Percentiles rank a stretch among this genome's conserved stretches.
phyloP scores from a whole-genome alignment of 2,329 filamentous ascomycete genomes.

The Aspergillus sp. region DNA sequence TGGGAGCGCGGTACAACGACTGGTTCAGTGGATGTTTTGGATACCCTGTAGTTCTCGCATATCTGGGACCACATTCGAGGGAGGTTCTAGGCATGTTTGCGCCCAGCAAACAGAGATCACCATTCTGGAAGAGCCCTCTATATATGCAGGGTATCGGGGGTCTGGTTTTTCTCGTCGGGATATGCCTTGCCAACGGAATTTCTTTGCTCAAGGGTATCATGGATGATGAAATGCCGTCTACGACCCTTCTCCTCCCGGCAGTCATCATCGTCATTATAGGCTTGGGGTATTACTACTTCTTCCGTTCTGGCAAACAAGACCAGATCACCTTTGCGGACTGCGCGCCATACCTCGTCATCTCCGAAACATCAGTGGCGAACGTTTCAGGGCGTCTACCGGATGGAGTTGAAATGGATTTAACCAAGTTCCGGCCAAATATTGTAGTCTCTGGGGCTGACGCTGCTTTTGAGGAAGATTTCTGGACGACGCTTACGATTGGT shows the following conservation, averaged over 20 bases:
- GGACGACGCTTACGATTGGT: slow-evolving; percentile 59
- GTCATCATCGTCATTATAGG: slow-evolving; percentile 2
- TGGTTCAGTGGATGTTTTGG: slow-evolving; percentile 71
- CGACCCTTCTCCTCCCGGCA: not conserved
- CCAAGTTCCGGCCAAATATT: slow-evolving; percentile 72
- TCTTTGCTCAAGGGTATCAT: too few species aligned
- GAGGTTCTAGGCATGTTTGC: slow-evolving; percentile 61
- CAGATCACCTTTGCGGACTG: slow-evolving; percentile 32
- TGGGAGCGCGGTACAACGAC: slow-evolving; percentile 58
- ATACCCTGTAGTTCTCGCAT: slow-evolving; percentile 60
- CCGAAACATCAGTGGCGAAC: slow-evolving; percentile 66
- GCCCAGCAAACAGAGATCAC: slow-evolving; percentile 26
- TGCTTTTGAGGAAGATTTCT: slow-evolving; percentile 71
- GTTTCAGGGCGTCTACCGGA: slow-evolving; percentile 58
- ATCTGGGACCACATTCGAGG: slow-evolving; percentile 62
- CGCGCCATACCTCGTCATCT: slow-evolving; percentile 68
- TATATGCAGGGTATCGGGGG: slow-evolving; percentile 8
- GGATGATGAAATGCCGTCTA: too few species aligned
- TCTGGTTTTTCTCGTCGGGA: not conserved
- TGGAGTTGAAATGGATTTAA: slow-evolving; percentile 58
- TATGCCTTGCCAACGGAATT: too few species aligned
- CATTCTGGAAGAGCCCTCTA: slow-evolving; percentile 24
- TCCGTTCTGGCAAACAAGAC: slow-evolving; percentile 13
- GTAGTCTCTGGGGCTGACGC: slow-evolving; percentile 59
- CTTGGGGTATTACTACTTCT: not conserved